Conservation (phyloP, 2,329 filamentous ascomycete species). For the Exophiala sideris region DNA sequence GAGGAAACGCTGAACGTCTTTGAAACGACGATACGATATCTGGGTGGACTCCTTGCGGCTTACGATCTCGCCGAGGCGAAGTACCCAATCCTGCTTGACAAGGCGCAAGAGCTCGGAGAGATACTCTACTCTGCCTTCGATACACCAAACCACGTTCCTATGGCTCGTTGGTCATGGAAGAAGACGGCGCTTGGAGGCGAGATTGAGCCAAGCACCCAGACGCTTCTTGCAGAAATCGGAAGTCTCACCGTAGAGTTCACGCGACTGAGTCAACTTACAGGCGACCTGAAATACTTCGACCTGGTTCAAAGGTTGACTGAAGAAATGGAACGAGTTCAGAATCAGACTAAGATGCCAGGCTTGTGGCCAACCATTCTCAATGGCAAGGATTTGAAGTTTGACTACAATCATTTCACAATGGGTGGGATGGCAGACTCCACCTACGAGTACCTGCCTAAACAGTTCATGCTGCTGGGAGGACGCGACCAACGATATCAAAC, state of each 20-base stretch:
- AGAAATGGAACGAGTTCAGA: slow-evolving; percentile 34
- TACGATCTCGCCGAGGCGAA: slow-evolving; percentile 52
- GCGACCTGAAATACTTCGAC: slow-evolving; percentile 39
- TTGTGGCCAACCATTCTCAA: slow-evolving; percentile 40
- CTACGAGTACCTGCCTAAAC: slow-evolving; percentile 59
- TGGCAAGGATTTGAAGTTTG: slow-evolving; percentile 28
- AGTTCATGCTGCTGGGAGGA: slow-evolving; percentile 75
- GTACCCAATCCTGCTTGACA: slow-evolving; percentile 48
- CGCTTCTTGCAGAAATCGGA: slow-evolving; percentile 46
- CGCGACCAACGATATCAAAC: slow-evolving; percentile 60
- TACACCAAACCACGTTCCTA: slow-evolving; percentile 32
- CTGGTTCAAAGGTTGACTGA: slow-evolving; percentile 37
- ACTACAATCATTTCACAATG: slow-evolving; percentile 47
- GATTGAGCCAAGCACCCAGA: slow-evolving; percentile 49
- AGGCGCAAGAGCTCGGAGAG: slow-evolving; percentile 53
- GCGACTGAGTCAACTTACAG: slow-evolving; percentile 38
- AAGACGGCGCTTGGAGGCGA: slow-evolving; percentile 55
- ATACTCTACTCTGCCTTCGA: slow-evolving; percentile 50
- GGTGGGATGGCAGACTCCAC: slow-evolving; percentile 56
- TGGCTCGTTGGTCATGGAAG: slow-evolving; percentile 46
- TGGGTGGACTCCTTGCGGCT: slow-evolving; percentile 75
- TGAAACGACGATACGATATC: slow-evolving; percentile 85
- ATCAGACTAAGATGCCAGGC: slow-evolving; percentile 36
- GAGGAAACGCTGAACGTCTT: slow-evolving; percentile 67
- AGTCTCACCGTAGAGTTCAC: slow-evolving; percentile 44